Evolutionary conservation across 495 filamentous ascomycete genomes (phyloP).

Genomic region (Lineolata rhizophorae): DNA sequence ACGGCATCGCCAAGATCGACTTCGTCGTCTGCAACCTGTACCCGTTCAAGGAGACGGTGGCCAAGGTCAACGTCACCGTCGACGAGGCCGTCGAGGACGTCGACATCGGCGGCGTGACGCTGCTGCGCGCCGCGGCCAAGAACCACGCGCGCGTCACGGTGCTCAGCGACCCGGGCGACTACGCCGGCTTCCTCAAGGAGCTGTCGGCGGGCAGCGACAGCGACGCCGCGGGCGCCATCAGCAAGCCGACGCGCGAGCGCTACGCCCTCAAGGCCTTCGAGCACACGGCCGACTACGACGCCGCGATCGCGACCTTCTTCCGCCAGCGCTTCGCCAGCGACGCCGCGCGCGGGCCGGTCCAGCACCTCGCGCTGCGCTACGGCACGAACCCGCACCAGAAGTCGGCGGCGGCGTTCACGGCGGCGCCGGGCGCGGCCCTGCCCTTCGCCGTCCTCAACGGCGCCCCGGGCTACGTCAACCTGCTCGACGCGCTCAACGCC

Average conservation of each 20-base stretch:
- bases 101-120: slow-evolving; percentile 79
- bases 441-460: slow-evolving; percentile 96
- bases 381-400: slow-evolving; percentile 97
- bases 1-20: slow-evolving; percentile 95
- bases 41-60: slow-evolving; percentile 92
- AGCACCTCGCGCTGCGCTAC: slow-evolving; percentile 75
- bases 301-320: slow-evolving; percentile 89
- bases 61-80: slow-evolving; percentile 90
- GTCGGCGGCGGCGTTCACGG: slow-evolving; percentile 64
- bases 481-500: slow-evolving; percentile 87
- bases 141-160: slow-evolving; percentile 91
- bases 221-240: slow-evolving; percentile 81
- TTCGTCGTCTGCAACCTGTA: slow-evolving; percentile 98
- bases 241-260: slow-evolving; percentile 54
- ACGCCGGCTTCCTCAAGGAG: slow-evolving; percentile 81
- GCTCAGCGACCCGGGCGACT: slow-evolving; percentile 80
- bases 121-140: slow-evolving; percentile 91
- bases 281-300: slow-evolving; percentile 95
- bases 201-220: slow-evolving; percentile 37
- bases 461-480: slow-evolving; percentile 87
- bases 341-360: slow-evolving; percentile 28
- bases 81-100: slow-evolving; percentile 95
- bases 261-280: slow-evolving; percentile 95
- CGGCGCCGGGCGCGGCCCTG: slow-evolving; percentile 31
- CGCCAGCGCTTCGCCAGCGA: slow-evolving; percentile 83